Conservation (phyloP, 768 basidiomycete species). For the Serendipita sp. region DNA sequence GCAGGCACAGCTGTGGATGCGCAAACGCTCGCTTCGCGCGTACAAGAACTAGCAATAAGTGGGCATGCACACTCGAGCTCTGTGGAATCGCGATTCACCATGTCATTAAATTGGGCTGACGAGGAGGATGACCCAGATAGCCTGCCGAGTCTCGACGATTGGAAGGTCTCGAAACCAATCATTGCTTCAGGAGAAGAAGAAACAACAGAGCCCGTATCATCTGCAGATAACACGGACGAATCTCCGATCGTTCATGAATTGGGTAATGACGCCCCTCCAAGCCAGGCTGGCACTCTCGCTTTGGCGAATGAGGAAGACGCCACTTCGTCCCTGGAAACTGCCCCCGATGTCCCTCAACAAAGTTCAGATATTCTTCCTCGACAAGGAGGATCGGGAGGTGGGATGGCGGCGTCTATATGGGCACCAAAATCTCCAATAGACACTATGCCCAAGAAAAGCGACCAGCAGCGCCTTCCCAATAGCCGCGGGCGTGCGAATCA, state of each 20-base stretch:
- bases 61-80: background rate
- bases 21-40: background rate
- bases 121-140: constrained; percentile 52
- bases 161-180: constrained; percentile 41
- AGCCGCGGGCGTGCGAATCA: background rate
- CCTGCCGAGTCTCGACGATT: constrained; percentile 72
- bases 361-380: background rate
- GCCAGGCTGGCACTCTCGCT: no score
- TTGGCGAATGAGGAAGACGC: background rate
- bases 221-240: no score
- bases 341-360: background rate
- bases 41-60: background rate
- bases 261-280: no score
- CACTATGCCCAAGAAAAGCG: background rate
- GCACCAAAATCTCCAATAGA: background rate
- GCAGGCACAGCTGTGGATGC: constrained; percentile 3
- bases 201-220: no score
- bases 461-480: background rate
- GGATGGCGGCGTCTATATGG: background rate
- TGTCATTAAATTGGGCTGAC: constrained; percentile 49
- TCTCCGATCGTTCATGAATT: no score
- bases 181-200: background rate
- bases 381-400: background rate
- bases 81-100: constrained; percentile 1
- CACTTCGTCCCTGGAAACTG: background rate